Evolutionary conservation across 805 yeast genomes (phyloP), one percentile per base, ranked within the genome.

Genomic region (Torulaspora microellipsoides): DNA sequence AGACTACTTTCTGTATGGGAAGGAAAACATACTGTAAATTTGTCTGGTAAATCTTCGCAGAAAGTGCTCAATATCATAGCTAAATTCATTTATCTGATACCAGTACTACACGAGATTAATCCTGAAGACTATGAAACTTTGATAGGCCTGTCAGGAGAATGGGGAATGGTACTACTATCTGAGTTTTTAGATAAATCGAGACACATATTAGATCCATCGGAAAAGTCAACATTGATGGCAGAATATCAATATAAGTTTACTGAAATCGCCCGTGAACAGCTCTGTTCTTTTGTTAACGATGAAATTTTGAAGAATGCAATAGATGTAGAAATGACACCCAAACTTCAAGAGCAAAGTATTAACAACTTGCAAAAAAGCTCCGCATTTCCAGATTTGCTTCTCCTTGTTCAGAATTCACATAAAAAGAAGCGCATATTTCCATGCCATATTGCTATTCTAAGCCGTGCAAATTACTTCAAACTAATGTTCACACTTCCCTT

Each of bases 391-490:
- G 87, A 82, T 60, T 54, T 76, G 0, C 65, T 77, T 1, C 37
- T 80, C 0, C 53, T 70, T 1, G 69, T 71, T 6, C 48, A 51
- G 5, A 37, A 53, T 8, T 55, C 62, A 4, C 67, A 66, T 2
- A 48, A 47, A 17, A 41, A 30, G 3, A 33, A 58, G 37, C 54
- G 60, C 0, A 71, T 69, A 45, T 84, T 78, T 54, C 90, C 91
- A 1, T 79, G 72, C 4, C 85, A 85, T 59, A 68, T 80, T 33
- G 72, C 85, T 0, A 73, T 85, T 38, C 57, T 85, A 17, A 61
- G 72, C 4, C 64, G 89, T 32, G 75, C 85, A 2, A 83, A 77
- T 34, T 85, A 81, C 59, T 85, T 77, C 54, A 76, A 71, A 40
- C 72, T 78, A 2, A 74, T 84, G 81, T 78, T 85, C 56, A 59